Percentiles rank a stretch among this genome's conserved stretches.
phyloP scores from a whole-genome alignment of 768 basidiomycete species.

The Mycena metata region DNA sequence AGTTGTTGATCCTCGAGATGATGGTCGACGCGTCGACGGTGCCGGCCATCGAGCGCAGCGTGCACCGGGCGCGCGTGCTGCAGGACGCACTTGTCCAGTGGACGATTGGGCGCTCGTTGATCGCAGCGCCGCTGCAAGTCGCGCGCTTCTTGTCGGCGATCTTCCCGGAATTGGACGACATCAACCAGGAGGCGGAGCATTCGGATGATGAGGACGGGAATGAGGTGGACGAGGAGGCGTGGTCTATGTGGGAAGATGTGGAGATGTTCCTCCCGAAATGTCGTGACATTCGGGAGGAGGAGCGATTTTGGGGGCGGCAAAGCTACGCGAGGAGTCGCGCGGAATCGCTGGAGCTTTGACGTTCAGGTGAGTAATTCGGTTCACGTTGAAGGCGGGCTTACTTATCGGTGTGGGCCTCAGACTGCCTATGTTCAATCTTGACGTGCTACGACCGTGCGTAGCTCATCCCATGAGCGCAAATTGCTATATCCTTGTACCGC shows the following conservation, averaged over 20 bases:
- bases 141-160: constrained; percentile 1
- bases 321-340: too few relatives aligned
- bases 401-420: too few relatives aligned
- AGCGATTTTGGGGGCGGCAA: background rate
- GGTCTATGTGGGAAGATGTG: background rate
- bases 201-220: background rate
- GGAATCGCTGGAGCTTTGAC: too few relatives aligned
- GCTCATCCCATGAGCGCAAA: too few relatives aligned
- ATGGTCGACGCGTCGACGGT: background rate
- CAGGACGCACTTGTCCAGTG: background rate
- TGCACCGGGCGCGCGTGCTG: background rate
- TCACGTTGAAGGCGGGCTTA: too few relatives aligned
- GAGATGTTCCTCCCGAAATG: background rate
- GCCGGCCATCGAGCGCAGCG: background rate
- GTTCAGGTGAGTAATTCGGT: too few relatives aligned
- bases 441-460: too few relatives aligned
- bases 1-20: too few relatives aligned
- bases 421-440: too few relatives aligned
- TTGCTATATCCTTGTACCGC: too few relatives aligned
- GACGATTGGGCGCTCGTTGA: background rate
- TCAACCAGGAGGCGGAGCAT: background rate
- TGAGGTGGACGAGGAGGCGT: background rate
- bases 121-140: background rate
- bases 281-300: background rate
- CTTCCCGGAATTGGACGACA: background rate